Percentiles rank a stretch among this genome's conserved stretches.
Evolutionary conservation across 768 basidiomycete genomes (phyloP).

Genomic region (Agaricus sinodeliciosus): DNA sequence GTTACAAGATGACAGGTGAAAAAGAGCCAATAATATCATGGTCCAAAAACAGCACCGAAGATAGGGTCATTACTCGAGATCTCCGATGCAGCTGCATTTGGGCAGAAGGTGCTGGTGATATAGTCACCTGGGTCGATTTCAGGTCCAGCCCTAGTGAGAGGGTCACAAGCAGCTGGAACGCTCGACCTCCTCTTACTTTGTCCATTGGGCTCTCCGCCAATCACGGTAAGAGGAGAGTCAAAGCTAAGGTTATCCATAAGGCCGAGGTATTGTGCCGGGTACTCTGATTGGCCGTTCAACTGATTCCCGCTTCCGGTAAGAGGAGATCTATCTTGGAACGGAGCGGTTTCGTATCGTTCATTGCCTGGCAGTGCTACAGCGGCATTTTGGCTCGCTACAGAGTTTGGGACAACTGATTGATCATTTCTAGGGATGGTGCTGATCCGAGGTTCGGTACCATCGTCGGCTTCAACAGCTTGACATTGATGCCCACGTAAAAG

Average conservation of each 20-base stretch:
- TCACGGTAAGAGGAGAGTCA: not conserved
- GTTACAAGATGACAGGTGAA: not conserved
- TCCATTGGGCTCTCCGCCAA: not conserved
- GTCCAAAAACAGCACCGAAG: not conserved
- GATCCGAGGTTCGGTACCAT: not conserved
- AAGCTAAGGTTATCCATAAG: slow-evolving; percentile 6
- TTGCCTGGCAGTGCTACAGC: not conserved
- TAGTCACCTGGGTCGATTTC: not conserved
- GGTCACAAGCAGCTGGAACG: not conserved
- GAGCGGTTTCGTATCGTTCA: not conserved
- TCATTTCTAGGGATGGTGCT: not conserved
- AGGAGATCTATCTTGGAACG: not conserved
- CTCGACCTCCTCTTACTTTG: not conserved
- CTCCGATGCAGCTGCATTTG: not conserved
- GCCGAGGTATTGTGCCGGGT: not conserved
- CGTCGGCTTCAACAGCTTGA: not conserved
- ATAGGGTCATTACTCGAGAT: not conserved
- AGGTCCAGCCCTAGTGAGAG: not conserved
- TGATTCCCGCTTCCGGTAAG: not conserved
- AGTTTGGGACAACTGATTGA: not conserved
- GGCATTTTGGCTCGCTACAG: not conserved
- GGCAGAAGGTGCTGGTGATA: not conserved
- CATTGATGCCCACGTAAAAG: not conserved
- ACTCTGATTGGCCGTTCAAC: not conserved
- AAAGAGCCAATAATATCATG: not conserved